A percentile compares a stretch with the other conserved stretches of the same genome.
Evolutionary conservation across 116 monocot genomes (phyloP).

Genomic region (Dioscorea cayenensis): DNA sequence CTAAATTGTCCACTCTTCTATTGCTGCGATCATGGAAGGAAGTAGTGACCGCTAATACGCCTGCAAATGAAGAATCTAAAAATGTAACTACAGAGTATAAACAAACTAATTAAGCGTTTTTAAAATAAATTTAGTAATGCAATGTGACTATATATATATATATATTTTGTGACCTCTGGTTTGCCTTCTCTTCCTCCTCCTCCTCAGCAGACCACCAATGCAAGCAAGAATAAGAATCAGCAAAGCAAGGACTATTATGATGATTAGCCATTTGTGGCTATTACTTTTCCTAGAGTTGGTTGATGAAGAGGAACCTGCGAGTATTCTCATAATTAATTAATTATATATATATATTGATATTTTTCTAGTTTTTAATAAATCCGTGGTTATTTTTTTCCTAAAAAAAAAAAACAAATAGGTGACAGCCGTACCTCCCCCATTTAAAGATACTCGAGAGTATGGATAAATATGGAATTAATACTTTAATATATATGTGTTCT

Average conservation of each 20-base stretch:
- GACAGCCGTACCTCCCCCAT: no score
- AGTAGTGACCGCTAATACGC: neutral
- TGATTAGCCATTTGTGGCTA: neutral
- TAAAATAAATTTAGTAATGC: neutral
- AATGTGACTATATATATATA: no score
- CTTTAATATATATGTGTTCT: no score
- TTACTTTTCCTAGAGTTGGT: neutral
- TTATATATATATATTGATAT: no score
- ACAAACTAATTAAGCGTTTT: neutral
- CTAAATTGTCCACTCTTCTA: no score
- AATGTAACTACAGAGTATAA: neutral
- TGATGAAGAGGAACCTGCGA: neutral
- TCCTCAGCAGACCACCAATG: neutral
- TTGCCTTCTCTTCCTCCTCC: conserved; percentile 3
- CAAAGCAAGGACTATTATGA: no score
- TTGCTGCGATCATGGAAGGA: neutral
- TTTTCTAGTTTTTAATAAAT: no score
- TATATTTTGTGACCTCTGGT: neutral
- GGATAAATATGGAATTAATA: no score
- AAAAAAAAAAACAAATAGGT: no score
- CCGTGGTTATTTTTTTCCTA: no score
- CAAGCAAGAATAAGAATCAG: neutral
- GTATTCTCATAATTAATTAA: no score
- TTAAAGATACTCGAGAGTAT: no score
- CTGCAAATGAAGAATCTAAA: neutral